phyloP scores from a whole-genome alignment of 441 rosid genomes.

The Rhodomyrtus psidioides region DNA sequence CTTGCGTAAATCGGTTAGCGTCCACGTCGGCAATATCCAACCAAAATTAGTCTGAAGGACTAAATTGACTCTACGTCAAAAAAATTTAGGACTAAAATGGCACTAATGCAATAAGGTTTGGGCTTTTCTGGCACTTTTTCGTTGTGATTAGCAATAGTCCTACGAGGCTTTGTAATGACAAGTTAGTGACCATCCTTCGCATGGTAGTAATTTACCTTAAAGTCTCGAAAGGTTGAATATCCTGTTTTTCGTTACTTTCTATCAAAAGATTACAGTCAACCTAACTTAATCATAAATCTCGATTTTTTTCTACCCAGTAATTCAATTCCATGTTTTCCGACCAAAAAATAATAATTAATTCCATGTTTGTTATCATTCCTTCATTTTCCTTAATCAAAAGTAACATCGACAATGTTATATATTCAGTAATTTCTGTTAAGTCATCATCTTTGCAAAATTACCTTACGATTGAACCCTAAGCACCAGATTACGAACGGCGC shows the following conservation, averaged over 20 bases:
- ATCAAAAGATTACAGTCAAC: too few species aligned
- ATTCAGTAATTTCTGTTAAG: neutral
- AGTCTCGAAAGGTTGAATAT: neutral
- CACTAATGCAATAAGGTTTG: too few species aligned
- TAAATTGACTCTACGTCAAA: too few species aligned
- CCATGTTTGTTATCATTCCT: too few species aligned
- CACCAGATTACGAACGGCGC: neutral
- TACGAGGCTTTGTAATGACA: neutral
- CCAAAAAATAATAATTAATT: too few species aligned
- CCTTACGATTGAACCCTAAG: neutral
- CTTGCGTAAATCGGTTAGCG: fast-evolving
- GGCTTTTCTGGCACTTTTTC: too few species aligned
- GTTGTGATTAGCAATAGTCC: neutral
- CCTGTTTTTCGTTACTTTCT: neutral
- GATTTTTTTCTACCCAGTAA: neutral
- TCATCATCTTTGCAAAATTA: neutral
- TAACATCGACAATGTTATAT: neutral
- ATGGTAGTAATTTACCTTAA: neutral
- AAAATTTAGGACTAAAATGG: too few species aligned
- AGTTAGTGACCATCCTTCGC: neutral
- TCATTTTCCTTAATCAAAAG: neutral
- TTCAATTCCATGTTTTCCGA: neutral
- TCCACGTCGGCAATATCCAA: too few species aligned
- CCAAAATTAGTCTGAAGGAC: too few species aligned
- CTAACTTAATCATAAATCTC: neutral